Base-by-base conservation (phyloP, 2,329 filamentous ascomycete species). In the Pseudodiploospora longispora region DNA sequence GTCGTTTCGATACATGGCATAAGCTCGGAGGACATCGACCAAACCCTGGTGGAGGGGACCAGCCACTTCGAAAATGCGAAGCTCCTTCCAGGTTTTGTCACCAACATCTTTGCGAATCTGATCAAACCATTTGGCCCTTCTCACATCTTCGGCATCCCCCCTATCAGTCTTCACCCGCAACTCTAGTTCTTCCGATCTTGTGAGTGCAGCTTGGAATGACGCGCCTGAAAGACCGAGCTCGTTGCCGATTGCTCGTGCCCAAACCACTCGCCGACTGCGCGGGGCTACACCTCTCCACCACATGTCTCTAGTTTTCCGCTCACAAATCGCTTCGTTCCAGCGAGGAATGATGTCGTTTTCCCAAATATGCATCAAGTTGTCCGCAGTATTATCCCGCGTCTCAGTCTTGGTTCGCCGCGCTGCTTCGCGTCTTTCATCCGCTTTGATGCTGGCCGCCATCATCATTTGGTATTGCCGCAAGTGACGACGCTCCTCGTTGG, bases 401-500 rank as follows among this genome's bases (percentile, higher is more conserved):
- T 70, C 73, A 12, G 72, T 72, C 56, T 72, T 75, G 51, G 63
- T 74, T 57, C 64, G 66, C 43, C 70, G 70, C 10, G 70, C 66
- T 1, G 70, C 72, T 52, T 82, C 78, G 51, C 68, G 77, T 55
- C 75, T 75, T 46, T 76, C 74, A 30, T 83, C 80, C 0, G 77
- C 74, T 55, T 79, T 77, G 41, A 70, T 62, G 52, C 78, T 81
- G 37, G 69, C 70, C 0, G 72, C 74, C 83, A 91, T 87, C 84
- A 93, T 90, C 61, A 76, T 81, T 64, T 90, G 83, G 59, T 90
- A 93, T 60, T 93, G 82, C 57, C 79, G 89, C 52, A 98, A 61
- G 63, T 98, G 93, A 53, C 83, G 83, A 60, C 80, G 86, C 67
- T 98, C 93, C 63, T 98, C 93, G 43, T 85, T 85, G 2, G 88